Percentiles rank a stretch among this genome's conserved stretches.
Evolutionary conservation across 139 green algal genomes (phyloP).

Genomic region (Asterochloris sp.): DNA sequence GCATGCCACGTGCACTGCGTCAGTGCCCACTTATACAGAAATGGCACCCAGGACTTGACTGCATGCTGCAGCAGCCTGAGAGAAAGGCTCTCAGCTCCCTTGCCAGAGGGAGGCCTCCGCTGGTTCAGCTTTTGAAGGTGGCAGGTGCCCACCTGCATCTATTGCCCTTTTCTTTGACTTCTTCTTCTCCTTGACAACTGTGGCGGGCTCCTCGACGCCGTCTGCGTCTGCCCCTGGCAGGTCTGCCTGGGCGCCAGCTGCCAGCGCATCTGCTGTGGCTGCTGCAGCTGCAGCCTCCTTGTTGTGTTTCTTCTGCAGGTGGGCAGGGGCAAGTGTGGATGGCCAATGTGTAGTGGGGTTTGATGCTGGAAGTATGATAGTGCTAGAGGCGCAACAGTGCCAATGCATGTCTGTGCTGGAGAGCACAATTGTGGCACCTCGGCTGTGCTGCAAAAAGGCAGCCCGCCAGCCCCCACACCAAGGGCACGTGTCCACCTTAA

Average conservation of each 20-base stretch:
- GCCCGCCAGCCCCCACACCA: no score
- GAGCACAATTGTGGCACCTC: no score
- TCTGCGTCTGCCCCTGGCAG: constrained; percentile 10
- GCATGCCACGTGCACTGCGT: no score
- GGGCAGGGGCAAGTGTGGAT: neutral
- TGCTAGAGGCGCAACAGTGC: no score
- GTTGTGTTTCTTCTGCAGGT: constrained; percentile 30
- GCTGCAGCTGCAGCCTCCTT: constrained; percentile 2
- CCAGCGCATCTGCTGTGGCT: constrained; percentile 1
- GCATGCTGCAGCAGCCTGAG: neutral
- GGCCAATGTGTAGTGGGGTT: neutral
- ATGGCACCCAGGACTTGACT: neutral
- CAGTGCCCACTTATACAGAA: neutral
- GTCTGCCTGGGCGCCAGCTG: neutral
- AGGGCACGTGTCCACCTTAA: no score
- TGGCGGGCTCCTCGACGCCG: neutral
- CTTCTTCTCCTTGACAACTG: constrained; percentile 17
- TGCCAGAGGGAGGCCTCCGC: no score
- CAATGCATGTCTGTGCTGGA: no score
- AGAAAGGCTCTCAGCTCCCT: no score
- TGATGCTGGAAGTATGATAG: no score
- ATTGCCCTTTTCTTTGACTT: constrained; percentile 22
- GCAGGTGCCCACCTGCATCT: constrained; percentile 1
- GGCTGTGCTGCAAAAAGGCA: no score
- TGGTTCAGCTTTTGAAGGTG: neutral